Percentiles rank a stretch among this genome's conserved stretches.
Conservation (phyloP, 345 rosid genomes). For the Carallia brachiata region DNA sequence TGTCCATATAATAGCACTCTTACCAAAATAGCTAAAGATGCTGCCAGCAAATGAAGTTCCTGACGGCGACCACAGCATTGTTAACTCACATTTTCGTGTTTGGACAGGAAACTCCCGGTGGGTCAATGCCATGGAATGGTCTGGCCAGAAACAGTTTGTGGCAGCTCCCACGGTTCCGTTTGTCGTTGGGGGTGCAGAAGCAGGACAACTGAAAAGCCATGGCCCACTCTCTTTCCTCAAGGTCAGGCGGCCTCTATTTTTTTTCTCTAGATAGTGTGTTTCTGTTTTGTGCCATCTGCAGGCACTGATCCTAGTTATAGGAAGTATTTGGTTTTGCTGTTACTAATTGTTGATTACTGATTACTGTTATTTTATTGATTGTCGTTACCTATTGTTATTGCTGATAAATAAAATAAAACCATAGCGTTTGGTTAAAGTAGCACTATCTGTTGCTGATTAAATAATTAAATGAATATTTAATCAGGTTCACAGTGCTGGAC, state of each 20-base stretch:
- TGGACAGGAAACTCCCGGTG: slow-evolving; percentile 72
- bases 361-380: too few relatives aligned
- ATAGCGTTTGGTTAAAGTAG: too few relatives aligned
- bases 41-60: too few relatives aligned
- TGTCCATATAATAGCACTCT: too few relatives aligned
- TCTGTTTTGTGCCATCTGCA: background rate
- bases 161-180: slow-evolving; percentile 53
- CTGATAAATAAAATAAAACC: background rate
- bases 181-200: slow-evolving; percentile 51
- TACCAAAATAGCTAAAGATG: too few relatives aligned
- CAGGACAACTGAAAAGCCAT: slow-evolving; percentile 61
- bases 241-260: slow-evolving; percentile 30
- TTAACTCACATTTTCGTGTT: background rate
- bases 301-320: too few relatives aligned
- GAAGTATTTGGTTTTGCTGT: too few relatives aligned
- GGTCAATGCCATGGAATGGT: slow-evolving; percentile 78
- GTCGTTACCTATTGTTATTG: too few relatives aligned
- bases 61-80: background rate
- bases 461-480: too few relatives aligned
- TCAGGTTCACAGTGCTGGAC: slow-evolving; percentile 78
- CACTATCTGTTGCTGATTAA: too few relatives aligned
- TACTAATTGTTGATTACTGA: too few relatives aligned
- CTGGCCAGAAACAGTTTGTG: slow-evolving; percentile 54
- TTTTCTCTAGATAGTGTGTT: background rate
- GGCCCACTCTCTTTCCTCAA: slow-evolving; percentile 77